Conservation (phyloP, 768 basidiomycete species). For the Amanita jacksonii region DNA sequence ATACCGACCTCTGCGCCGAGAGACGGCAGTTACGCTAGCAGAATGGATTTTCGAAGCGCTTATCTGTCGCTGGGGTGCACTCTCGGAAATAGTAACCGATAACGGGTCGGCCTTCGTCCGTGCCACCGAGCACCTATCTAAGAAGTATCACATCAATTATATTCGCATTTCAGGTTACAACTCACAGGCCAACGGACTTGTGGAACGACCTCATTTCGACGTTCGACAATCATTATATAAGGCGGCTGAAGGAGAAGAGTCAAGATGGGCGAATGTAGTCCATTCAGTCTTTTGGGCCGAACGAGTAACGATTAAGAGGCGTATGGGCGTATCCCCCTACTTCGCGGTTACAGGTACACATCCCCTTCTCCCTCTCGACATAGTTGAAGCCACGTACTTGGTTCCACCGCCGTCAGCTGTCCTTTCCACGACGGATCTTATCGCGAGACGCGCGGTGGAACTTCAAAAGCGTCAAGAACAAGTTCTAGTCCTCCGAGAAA, state of each 20-base stretch:
- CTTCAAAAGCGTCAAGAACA: constrained; percentile 15
- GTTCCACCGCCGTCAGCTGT: constrained; percentile 12
- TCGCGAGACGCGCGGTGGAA: constrained; percentile 14
- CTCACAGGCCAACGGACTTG: constrained; percentile 15
- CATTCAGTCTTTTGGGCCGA: constrained; percentile 28
- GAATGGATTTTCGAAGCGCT: constrained; percentile 22
- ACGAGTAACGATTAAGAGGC: constrained; percentile 18
- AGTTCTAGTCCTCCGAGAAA: neutral
- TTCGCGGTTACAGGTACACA: constrained; percentile 21
- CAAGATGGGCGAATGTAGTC: constrained; percentile 21
- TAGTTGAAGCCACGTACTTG: constrained; percentile 24
- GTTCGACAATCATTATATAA: constrained; percentile 26
- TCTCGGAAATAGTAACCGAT: no score
- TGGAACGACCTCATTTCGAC: constrained; percentile 17
- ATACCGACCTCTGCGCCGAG: constrained; percentile 16
- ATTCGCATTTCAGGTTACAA: constrained; percentile 24
- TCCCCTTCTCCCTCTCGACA: constrained; percentile 23
- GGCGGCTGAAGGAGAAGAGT: constrained; percentile 19
- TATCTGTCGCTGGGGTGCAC: no score
- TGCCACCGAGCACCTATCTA: constrained; percentile 22
- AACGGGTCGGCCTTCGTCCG: constrained; percentile 10
- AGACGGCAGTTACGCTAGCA: constrained; percentile 19
- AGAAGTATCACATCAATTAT: constrained; percentile 19
- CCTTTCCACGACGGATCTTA: constrained; percentile 17
- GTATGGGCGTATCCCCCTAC: constrained; percentile 25